phyloP scores from a whole-genome alignment of 176 grass and related monocot species.

The Poa pratensis region DNA sequence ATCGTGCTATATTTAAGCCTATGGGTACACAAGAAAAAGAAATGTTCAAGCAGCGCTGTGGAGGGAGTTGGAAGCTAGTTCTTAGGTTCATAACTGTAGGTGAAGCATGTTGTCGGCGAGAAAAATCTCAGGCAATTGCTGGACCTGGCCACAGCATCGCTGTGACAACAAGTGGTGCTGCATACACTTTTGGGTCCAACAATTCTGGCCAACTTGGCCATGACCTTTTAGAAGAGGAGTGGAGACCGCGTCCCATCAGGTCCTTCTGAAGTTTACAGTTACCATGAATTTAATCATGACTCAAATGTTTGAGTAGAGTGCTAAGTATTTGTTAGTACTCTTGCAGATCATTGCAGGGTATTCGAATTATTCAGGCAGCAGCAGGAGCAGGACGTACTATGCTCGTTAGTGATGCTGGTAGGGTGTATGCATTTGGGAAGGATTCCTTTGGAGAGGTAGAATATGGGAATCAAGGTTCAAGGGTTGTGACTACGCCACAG shows the following conservation, averaged over 20 bases:
- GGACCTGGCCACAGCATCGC: constrained; percentile 84
- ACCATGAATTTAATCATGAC: constrained; percentile 41
- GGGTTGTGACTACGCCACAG: constrained; percentile 67
- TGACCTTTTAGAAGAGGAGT: constrained; percentile 80
- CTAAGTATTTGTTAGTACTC: constrained; percentile 34
- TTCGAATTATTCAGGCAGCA: constrained; percentile 85
- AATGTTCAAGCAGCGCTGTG: constrained; percentile 67
- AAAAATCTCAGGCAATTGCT: constrained; percentile 85
- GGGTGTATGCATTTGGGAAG: constrained; percentile 88
- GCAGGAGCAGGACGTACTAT: constrained; percentile 81
- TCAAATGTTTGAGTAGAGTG: constrained; percentile 36
- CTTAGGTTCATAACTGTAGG: constrained; percentile 88
- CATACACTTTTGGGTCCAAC: constrained; percentile 86
- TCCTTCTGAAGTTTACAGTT: constrained; percentile 59
- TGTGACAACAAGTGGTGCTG: constrained; percentile 64
- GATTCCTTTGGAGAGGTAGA: constrained; percentile 89
- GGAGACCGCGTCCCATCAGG: constrained; percentile 82
- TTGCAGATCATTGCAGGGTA: constrained; percentile 81
- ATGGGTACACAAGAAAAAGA: constrained; percentile 72
- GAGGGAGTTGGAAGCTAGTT: constrained; percentile 87
- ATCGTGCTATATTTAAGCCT: constrained; percentile 87
- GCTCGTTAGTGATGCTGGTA: constrained; percentile 85
- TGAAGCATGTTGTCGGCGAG: constrained; percentile 74
- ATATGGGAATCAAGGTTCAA: constrained; percentile 68
- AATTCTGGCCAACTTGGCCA: constrained; percentile 88